phyloP scores from a whole-genome alignment of 2,329 filamentous ascomycete genomes.

The Trichoderma brevicompactum region DNA sequence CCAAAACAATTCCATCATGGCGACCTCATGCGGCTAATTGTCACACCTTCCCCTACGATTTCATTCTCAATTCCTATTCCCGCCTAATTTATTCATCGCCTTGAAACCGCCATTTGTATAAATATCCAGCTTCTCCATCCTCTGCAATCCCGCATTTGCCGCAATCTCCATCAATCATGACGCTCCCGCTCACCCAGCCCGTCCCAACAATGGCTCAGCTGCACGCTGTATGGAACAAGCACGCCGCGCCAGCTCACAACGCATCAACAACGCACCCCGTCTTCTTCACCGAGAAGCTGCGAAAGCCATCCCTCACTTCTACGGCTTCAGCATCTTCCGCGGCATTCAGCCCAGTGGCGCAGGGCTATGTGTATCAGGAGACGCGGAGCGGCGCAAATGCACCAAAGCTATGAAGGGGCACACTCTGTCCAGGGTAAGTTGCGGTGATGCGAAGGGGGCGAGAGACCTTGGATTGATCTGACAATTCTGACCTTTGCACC shows the following conservation, averaged over 20 bases:
- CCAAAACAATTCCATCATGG: constrained; percentile 21
- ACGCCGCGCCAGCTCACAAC: constrained; percentile 48
- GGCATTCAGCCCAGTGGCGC: constrained; percentile 56
- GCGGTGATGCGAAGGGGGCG: neutral
- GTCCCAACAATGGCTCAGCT: constrained; percentile 29
- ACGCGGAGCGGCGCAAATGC: constrained; percentile 38
- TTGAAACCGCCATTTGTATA: neutral
- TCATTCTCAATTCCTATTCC: neutral
- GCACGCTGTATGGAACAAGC: constrained; percentile 37
- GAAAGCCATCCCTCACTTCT: constrained; percentile 54
- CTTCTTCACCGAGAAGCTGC: constrained; percentile 71
- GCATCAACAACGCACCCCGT: constrained; percentile 70
- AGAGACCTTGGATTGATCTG: neutral
- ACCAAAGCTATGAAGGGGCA: constrained; percentile 46
- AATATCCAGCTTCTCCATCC: too few species aligned
- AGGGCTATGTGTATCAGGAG: constrained; percentile 65
- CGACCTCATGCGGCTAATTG: constrained; percentile 18
- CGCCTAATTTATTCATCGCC: neutral
- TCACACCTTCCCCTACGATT: neutral
- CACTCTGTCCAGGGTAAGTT: neutral
- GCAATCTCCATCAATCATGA: neutral
- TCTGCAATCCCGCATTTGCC: too few species aligned
- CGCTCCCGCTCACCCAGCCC: constrained; percentile 4
- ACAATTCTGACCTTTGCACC: neutral
- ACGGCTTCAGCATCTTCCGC: constrained; percentile 29